Percentiles rank a stretch among this genome's conserved stretches.
phyloP scores from a whole-genome alignment of 768 basidiomycete genomes.

The Strobilomyces echinocephalus region DNA sequence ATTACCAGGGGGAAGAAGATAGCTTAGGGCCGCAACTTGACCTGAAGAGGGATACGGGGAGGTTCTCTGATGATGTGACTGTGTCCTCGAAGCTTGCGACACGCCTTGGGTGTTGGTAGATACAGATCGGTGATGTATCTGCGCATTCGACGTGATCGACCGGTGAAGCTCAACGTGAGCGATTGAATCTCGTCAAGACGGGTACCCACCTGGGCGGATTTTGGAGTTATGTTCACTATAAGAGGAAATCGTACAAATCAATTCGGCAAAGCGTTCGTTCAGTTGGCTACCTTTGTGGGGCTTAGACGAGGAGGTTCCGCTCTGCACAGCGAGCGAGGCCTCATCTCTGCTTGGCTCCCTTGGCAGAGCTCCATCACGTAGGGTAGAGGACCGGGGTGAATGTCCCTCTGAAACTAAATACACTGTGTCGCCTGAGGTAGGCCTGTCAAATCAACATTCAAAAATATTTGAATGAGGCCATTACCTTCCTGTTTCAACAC shows the following conservation, averaged over 20 bases:
- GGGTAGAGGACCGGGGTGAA: too few species aligned
- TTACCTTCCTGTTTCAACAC: too few species aligned
- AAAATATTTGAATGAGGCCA: too few species aligned
- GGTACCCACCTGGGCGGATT: not conserved
- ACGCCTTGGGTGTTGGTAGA: too few species aligned
- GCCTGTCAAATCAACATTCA: not conserved
- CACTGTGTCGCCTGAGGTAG: not conserved
- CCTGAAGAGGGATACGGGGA: not conserved
- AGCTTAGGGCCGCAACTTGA: too few species aligned
- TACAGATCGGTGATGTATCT: too few species aligned
- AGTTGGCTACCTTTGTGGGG: too few species aligned
- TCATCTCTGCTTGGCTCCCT: too few species aligned
- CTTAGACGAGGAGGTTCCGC: too few species aligned
- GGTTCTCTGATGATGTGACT: not conserved
- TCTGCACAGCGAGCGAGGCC: too few species aligned
- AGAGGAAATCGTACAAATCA: not conserved
- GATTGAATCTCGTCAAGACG: not conserved
- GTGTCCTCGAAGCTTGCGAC: not conserved
- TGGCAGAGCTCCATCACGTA: too few species aligned
- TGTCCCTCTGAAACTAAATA: too few species aligned
- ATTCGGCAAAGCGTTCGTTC: not conserved
- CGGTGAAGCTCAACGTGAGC: not conserved
- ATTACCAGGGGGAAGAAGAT: not conserved
- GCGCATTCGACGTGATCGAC: not conserved
- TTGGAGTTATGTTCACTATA: not conserved